phyloP scores from a whole-genome alignment of 208 protist genomes.

The Wallacemonas rigidus region DNA sequence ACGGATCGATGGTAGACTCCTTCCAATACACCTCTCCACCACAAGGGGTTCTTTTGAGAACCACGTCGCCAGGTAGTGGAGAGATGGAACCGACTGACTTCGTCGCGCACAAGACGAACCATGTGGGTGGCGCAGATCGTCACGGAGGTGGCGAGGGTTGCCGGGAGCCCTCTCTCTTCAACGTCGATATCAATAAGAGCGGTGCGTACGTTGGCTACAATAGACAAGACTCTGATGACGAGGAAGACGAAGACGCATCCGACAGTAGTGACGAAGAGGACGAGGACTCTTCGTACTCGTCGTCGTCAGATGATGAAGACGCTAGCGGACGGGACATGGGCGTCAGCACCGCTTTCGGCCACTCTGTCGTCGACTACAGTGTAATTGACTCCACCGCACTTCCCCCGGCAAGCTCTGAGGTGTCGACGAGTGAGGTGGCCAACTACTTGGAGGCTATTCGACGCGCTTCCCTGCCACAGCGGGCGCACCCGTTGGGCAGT shows the following conservation, averaged over 20 bases:
- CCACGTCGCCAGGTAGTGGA: neutral
- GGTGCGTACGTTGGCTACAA: constrained; percentile 19
- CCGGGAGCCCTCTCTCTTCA: constrained; percentile 9
- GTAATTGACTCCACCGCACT: constrained; percentile 25
- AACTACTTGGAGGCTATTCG: neutral
- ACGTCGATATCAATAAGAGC: constrained; percentile 28
- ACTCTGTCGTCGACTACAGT: constrained; percentile 12
- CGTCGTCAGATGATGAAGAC: constrained; percentile 4
- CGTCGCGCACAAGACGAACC: neutral
- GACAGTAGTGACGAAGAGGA: constrained; percentile 17
- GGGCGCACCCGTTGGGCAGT: neutral
- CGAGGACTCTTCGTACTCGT: constrained; percentile 2
- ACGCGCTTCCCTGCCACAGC: neutral
- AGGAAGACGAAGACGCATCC: constrained; percentile 24
- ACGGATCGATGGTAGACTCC: neutral
- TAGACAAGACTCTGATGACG: neutral
- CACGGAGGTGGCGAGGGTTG: too few species aligned
- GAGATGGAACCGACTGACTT: constrained; percentile 8
- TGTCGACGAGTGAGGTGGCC: constrained; percentile 2
- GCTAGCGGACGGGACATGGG: constrained; percentile 2
- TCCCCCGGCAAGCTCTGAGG: constrained; percentile 5
- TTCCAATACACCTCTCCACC: neutral
- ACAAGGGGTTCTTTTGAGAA: neutral
- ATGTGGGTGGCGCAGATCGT: too few species aligned
- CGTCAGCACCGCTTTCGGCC: neutral